phyloP scores from a whole-genome alignment of 495 filamentous ascomycete genomes.

The Amphirosellinia nigrospora region DNA sequence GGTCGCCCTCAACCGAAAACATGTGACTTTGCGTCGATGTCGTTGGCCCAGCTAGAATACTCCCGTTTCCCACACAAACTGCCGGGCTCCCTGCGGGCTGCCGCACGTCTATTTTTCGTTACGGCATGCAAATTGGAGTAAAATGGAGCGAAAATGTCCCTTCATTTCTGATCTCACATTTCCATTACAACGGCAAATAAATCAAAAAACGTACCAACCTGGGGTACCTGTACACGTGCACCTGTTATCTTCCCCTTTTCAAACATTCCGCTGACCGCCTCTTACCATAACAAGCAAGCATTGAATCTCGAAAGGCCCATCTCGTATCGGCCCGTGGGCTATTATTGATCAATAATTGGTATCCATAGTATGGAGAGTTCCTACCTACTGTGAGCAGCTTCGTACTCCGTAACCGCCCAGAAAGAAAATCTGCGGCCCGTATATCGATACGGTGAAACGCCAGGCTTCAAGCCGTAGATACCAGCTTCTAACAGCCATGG shows the following conservation, averaged over 20 bases:
- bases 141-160: background rate
- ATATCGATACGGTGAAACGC: slow-evolving; percentile 4
- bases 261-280: background rate
- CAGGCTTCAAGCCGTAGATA: background rate
- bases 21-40: slow-evolving; percentile 26
- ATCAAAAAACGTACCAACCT: background rate
- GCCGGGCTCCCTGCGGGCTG: slow-evolving; percentile 7
- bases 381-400: background rate
- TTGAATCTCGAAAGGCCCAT: background rate
- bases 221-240: background rate
- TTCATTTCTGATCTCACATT: background rate
- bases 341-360: background rate
- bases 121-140: slow-evolving; percentile 22
- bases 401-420: background rate
- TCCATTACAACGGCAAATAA: background rate
- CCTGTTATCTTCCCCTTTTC: background rate
- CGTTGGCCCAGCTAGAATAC: slow-evolving; percentile 6
- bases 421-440: slow-evolving; percentile 2
- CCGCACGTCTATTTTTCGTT: slow-evolving; percentile 20
- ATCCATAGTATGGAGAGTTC: background rate
- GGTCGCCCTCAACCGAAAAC: slow-evolving; percentile 15
- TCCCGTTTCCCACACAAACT: slow-evolving; percentile 9
- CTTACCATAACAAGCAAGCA: background rate
- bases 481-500: background rate
- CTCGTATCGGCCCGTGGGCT: slow-evolving; percentile 2